These are phyloP conservation scores for Marchantia paleacea DNA, from an alignment of 225 moss, liverwort and hornwort genomes.

Conservation along the genomic window DNA sequence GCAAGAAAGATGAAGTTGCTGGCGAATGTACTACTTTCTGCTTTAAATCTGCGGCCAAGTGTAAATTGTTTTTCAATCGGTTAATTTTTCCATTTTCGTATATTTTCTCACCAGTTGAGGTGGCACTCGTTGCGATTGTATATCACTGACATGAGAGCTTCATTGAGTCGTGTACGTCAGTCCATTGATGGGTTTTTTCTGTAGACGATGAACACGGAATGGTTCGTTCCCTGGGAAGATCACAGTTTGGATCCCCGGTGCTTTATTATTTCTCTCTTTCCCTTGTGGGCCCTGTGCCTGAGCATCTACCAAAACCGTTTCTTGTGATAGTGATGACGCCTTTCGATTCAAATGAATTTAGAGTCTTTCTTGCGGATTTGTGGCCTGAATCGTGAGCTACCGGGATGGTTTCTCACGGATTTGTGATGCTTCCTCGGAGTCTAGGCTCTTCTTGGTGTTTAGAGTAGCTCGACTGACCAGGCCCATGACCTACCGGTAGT, in stretches of 20 bases:
- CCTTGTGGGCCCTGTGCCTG: no score
- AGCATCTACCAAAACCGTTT: no score
- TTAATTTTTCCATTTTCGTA: not conserved
- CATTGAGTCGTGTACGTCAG: not conserved
- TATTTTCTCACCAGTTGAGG: not conserved
- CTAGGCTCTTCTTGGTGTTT: not conserved
- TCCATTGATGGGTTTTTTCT: not conserved
- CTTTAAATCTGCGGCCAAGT: conserved; percentile 16
- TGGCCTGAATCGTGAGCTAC: no score
- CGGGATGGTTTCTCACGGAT: no score
- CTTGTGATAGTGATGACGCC: no score
- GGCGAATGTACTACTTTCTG: conserved; percentile 15
- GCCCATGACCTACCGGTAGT: not conserved
- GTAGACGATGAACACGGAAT: not conserved
- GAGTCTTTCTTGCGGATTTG: no score
- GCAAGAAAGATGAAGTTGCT: conserved; percentile 11
- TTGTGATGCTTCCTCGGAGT: not conserved
- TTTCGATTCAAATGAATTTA: no score
- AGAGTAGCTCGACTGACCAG: not conserved
- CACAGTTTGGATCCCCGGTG: not conserved
- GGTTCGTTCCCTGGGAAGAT: not conserved
- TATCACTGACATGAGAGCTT: not conserved
- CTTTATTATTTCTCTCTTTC: not conserved
- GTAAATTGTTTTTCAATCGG: conserved; percentile 15
- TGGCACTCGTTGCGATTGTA: not conserved